Conservation (phyloP, 495 filamentous ascomycete genomes). For the Xylaria flabelliformis region DNA sequence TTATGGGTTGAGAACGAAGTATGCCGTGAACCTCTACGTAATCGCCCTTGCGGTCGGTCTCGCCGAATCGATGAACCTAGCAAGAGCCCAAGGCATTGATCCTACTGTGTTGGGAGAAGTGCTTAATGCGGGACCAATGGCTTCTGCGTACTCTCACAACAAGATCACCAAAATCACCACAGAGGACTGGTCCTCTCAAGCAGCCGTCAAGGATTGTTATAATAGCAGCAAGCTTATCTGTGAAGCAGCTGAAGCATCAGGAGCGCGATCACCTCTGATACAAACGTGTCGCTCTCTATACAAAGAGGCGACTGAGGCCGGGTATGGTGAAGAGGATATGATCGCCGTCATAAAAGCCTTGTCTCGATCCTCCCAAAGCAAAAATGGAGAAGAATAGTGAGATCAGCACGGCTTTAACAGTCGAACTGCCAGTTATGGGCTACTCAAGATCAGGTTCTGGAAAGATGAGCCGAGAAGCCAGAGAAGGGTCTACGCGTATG, state of each 20-base stretch:
- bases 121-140: slow-evolving; percentile 28
- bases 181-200: slow-evolving; percentile 25
- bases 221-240: slow-evolving; percentile 28
- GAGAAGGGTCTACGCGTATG: neutral
- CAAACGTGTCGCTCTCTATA: slow-evolving; percentile 25
- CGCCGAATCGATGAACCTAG: slow-evolving; percentile 28
- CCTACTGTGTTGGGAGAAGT: slow-evolving; percentile 17
- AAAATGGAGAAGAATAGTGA: neutral
- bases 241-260: slow-evolving; percentile 19
- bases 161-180: slow-evolving; percentile 25
- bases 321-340: slow-evolving; percentile 10
- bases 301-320: slow-evolving; percentile 3
- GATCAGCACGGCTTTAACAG: neutral
- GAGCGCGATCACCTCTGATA: slow-evolving; percentile 17
- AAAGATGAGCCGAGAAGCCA: neutral
- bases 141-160: slow-evolving; percentile 20
- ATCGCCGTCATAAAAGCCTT: slow-evolving; percentile 22
- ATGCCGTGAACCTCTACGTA: slow-evolving; percentile 27
- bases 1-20: slow-evolving; percentile 22
- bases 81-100: slow-evolving; percentile 20
- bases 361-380: neutral
- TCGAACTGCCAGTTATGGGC: neutral
- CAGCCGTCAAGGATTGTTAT: slow-evolving; percentile 27
- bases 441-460: neutral
- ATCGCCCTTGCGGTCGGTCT: slow-evolving; percentile 26